Conservation (phyloP, 169 alveolate genomes). For the Cryptosporidium bovis region DNA sequence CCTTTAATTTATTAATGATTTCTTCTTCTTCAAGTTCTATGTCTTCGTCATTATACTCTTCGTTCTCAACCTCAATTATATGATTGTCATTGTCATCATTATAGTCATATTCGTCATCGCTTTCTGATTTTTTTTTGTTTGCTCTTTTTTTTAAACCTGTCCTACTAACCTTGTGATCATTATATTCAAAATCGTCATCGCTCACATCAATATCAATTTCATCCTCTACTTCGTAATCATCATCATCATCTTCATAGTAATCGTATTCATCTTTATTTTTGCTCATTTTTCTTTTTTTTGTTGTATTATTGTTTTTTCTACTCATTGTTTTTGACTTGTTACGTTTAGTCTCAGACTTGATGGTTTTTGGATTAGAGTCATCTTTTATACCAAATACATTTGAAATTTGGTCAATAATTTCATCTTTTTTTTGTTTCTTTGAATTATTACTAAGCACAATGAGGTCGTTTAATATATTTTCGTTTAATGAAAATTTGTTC, state of each 20-base stretch:
- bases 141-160: not conserved
- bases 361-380: not conserved
- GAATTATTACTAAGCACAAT: not conserved
- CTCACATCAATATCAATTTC: not conserved
- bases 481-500: not conserved
- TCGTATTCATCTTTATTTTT: not conserved
- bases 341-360: not conserved
- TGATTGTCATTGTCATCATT: not conserved
- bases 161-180: not conserved
- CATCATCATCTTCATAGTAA: not conserved
- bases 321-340: no score
- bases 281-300: not conserved
- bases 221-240: slow-evolving; percentile 6
- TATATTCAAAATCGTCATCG: not conserved
- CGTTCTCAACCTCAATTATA: slow-evolving; percentile 11
- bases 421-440: slow-evolving; percentile 26
- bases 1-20: slow-evolving; percentile 24
- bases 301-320: not conserved
- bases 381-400: slow-evolving; percentile 8
- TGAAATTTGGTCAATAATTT: slow-evolving; percentile 24
- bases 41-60: slow-evolving; percentile 4
- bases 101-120: not conserved
- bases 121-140: not conserved
- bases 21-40: slow-evolving; percentile 64
- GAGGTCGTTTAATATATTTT: slow-evolving; percentile 7